Base-by-base conservation (phyloP, 345 rosid species). In the Erodium maritimum region DNA sequence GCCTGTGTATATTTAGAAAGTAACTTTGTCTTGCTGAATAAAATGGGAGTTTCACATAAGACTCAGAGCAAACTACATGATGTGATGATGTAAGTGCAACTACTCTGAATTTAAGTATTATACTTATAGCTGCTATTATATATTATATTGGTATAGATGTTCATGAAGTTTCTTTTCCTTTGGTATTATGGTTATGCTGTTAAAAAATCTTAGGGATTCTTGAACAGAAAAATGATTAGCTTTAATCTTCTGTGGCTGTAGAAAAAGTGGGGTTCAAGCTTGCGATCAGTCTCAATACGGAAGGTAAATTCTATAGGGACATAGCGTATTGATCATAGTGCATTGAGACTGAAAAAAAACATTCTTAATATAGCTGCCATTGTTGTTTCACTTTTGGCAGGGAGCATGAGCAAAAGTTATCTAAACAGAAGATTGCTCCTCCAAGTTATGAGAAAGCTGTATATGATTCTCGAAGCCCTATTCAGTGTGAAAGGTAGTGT, bases 371-470 rank as follows among this genome's bases (percentile, higher is more conserved):
- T 14, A 58, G 54, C 12, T 42, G 14, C 14, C 48, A 42, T 20
- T 18, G 50, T 53, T 21, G 54, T 12, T 56, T 55, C 63, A 52
- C 55, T 57, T 29, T 23, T 75, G 67, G 69, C 73, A 85, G 94
- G 74, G 58, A 37, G 60, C 80, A 77, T 25, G 83, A 87, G 76
- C 79, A 84, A 63, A 87, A 85, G 52, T 84, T 69, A 67, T 85
- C 99, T 62, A 96, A 85, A 63, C 97, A 85, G 71, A 83, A 82
- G 71, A 74, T 79, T 63, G 96, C 76, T 21, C 99, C 96, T 62
- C 97, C 97, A 60, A 80, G 80, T 73, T 90, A 90, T 68, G 99
- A 90, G 77, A 97, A 90, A 78, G 88, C 85, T 58, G 77, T 78
- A 10, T 74, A 61, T 70, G 97, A 77, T 42, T 75, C 93, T 70